Evolutionary conservation across 176 grass and related monocot species (phyloP).

Genomic region (Melocanna baccifera): DNA sequence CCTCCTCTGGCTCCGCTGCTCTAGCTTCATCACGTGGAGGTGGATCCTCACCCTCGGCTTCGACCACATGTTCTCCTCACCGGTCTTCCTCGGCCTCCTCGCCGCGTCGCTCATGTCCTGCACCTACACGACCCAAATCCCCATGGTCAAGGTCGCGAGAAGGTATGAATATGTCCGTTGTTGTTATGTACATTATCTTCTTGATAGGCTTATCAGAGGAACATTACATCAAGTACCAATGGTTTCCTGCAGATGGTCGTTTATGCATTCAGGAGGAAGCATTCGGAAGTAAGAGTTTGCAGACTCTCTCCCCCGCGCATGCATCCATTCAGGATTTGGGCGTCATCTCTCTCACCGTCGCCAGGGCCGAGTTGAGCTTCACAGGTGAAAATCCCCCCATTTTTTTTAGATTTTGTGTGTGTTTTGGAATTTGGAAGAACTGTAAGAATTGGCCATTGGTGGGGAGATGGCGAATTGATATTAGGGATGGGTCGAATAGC

Average conservation of each 20-base stretch:
- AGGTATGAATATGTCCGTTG: constrained; percentile 47
- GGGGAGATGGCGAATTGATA: no score
- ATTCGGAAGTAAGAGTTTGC: constrained; percentile 79
- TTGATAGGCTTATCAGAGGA: background rate
- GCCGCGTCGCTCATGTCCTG: constrained; percentile 87
- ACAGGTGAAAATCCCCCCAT: no score
- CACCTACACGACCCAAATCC: constrained; percentile 89
- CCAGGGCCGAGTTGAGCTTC: no score
- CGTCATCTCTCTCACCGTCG: no score
- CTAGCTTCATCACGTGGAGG: constrained; percentile 84
- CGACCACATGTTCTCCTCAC: constrained; percentile 96
- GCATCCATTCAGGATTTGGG: constrained; percentile 84
- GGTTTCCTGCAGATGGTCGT: constrained; percentile 75
- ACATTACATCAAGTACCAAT: background rate
- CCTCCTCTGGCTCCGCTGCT: no score
- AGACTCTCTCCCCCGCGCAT: constrained; percentile 70
- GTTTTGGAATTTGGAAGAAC: no score
- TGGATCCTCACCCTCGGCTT: constrained; percentile 90
- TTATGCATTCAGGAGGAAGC: constrained; percentile 57
- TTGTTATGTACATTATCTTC: background rate
- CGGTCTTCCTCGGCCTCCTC: constrained; percentile 81
- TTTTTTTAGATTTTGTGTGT: no score
- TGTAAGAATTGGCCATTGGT: no score
- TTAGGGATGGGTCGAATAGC: no score
- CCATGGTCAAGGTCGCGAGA: constrained; percentile 88